Evolutionary conservation across 1,139 yeast species (phyloP).

Genomic region (Zhuliangozyma parablackwelliae): DNA sequence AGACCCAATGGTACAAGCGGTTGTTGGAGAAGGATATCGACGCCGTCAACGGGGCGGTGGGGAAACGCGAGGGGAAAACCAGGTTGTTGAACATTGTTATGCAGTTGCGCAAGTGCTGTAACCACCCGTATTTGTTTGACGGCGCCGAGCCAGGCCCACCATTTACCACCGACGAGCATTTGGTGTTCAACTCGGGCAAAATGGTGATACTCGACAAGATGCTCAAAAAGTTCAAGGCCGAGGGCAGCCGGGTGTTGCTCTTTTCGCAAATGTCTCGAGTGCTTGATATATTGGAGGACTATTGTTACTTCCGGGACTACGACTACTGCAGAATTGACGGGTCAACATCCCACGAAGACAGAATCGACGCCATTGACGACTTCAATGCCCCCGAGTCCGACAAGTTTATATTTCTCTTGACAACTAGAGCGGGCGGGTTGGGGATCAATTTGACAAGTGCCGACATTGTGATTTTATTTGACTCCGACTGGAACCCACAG

Average conservation of each 20-base stretch:
- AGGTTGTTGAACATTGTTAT: constrained; percentile 86
- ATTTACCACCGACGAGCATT: constrained; percentile 91
- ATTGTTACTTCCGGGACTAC: constrained; percentile 78
- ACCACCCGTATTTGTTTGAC: constrained; percentile 93
- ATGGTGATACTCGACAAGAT: constrained; percentile 85
- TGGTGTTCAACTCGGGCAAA: constrained; percentile 83
- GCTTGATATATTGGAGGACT: constrained; percentile 88
- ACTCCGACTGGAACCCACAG: constrained; percentile 98
- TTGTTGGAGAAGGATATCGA: constrained; percentile 89
- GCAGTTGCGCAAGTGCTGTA: constrained; percentile 96
- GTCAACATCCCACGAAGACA: constrained; percentile 88
- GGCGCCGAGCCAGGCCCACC: constrained; percentile 99
- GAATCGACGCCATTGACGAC: constrained; percentile 88
- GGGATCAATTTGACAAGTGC: constrained; percentile 95
- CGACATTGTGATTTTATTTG: constrained; percentile 83
- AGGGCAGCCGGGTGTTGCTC: constrained; percentile 86
- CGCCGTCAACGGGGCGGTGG: constrained; percentile 91
- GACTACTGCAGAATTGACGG: constrained; percentile 94
- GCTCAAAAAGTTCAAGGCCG: constrained; percentile 61
- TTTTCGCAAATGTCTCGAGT: constrained; percentile 95
- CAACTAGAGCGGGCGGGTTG: constrained; percentile 98
- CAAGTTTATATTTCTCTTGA: constrained; percentile 79
- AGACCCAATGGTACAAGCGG: constrained; percentile 83
- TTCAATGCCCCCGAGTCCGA: constrained; percentile 79
- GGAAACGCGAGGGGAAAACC: constrained; percentile 87